Conservation (phyloP, 2,329 filamentous ascomycete genomes). For the Pseudogymnoascus sp. region DNA sequence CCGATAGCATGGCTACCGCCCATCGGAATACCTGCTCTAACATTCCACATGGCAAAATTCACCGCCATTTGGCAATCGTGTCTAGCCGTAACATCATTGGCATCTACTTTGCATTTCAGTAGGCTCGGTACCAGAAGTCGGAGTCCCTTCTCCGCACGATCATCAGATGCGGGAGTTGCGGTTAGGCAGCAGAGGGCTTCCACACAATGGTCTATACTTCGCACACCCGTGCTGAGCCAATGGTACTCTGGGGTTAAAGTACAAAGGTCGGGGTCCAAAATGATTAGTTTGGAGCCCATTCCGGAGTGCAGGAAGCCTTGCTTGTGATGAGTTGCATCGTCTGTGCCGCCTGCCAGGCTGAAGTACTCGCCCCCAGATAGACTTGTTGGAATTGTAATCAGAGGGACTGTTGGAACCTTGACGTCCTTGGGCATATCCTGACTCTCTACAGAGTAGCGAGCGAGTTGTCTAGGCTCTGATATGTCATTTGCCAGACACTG, state of each 20-base stretch:
- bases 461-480: background rate
- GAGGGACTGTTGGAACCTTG: constrained; percentile 23
- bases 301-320: constrained; percentile 24
- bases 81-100: constrained; percentile 34
- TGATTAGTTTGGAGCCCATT: constrained; percentile 42
- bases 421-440: no score
- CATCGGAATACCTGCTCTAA: constrained; percentile 34
- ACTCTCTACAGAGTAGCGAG: no score
- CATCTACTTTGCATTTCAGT: constrained; percentile 32
- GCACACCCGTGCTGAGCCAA: constrained; percentile 51
- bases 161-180: constrained; percentile 25
- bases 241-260: constrained; percentile 42
- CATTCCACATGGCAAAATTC: constrained; percentile 41
- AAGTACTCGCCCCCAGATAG: constrained; percentile 36
- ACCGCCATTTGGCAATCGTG: constrained; percentile 43
- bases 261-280: constrained; percentile 47
- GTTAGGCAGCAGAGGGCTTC: constrained; percentile 42
- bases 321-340: constrained; percentile 22
- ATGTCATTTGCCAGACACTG: constrained; percentile 15
- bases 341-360: constrained; percentile 33
- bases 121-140: constrained; percentile 35
- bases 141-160: constrained; percentile 33
- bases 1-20: constrained; percentile 35
- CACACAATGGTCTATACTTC: constrained; percentile 50
- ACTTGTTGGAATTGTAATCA: constrained; percentile 35